Conservation (phyloP, 257 asterid genomes). For the Primulina tabacum region DNA sequence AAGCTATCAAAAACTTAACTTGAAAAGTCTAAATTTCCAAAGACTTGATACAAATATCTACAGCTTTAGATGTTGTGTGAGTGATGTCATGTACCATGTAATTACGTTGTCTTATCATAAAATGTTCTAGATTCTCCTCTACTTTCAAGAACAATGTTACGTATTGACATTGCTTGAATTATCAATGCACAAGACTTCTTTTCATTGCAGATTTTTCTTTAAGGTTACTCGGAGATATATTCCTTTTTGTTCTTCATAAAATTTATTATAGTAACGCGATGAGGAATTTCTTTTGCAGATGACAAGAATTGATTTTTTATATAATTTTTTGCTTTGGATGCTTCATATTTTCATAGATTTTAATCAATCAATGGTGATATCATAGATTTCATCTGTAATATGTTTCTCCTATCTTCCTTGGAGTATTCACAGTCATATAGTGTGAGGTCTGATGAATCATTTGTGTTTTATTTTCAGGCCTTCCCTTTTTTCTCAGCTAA, state of each 20-base stretch:
- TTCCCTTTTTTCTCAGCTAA: background rate
- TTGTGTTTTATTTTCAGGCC: background rate
- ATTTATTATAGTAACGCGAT: too few relatives aligned
- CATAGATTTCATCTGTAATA: background rate
- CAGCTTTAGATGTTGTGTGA: background rate
- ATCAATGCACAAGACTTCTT: background rate
- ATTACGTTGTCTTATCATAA: too few relatives aligned
- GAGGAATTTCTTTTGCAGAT: background rate
- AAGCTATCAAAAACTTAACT: too few relatives aligned
- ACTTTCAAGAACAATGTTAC: too few relatives aligned
- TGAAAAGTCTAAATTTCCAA: too few relatives aligned
- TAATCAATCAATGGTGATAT: background rate
- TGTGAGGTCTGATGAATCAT: background rate
- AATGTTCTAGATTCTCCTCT: too few relatives aligned
- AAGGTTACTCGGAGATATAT: background rate
- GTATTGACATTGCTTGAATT: background rate
- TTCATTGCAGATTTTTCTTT: background rate
- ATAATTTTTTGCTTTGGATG: background rate
- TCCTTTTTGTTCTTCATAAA: background rate
- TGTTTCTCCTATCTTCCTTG: background rate
- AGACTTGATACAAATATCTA: background rate
- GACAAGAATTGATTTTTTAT: too few relatives aligned
- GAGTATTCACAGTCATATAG: background rate
- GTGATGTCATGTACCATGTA: background rate
- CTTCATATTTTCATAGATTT: too few relatives aligned